These are phyloP conservation scores for Cystobasidiaceae sp. DNA, from an alignment of 1,284 basidiomycete species.

Conservation along the genomic window DNA sequence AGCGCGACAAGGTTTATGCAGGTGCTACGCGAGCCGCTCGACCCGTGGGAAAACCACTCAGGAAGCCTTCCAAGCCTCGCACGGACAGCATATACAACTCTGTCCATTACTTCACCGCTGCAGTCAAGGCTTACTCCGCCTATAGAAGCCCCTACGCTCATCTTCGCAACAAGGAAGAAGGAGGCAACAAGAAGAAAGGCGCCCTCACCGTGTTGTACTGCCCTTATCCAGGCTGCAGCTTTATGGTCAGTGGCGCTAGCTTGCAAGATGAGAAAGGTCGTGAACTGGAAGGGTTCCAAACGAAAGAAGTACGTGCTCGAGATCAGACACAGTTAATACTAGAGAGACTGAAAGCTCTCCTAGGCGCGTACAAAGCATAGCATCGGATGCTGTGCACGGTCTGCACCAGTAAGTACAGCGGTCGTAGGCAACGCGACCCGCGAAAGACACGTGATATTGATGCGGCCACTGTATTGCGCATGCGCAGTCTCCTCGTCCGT, in stretches of 20 bases:
- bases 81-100: constrained; percentile 1
- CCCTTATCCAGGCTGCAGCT: neutral
- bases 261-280: neutral
- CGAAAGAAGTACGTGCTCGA: neutral
- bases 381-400: neutral
- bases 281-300: constrained; percentile 2
- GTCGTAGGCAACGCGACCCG: neutral
- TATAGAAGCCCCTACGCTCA: neutral
- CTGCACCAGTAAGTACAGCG: neutral
- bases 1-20: neutral
- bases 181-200: neutral
- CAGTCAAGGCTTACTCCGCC: neutral
- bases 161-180: neutral
- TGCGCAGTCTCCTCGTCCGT: no score
- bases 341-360: neutral
- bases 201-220: neutral
- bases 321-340: neutral
- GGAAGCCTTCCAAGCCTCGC: neutral
- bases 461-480: no score
- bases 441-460: no score
- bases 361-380: constrained; percentile 1
- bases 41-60: neutral
- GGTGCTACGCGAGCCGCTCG: neutral
- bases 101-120: neutral
- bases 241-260: neutral